phyloP scores from a whole-genome alignment of 768 basidiomycete genomes.

The Suillus paluster region DNA sequence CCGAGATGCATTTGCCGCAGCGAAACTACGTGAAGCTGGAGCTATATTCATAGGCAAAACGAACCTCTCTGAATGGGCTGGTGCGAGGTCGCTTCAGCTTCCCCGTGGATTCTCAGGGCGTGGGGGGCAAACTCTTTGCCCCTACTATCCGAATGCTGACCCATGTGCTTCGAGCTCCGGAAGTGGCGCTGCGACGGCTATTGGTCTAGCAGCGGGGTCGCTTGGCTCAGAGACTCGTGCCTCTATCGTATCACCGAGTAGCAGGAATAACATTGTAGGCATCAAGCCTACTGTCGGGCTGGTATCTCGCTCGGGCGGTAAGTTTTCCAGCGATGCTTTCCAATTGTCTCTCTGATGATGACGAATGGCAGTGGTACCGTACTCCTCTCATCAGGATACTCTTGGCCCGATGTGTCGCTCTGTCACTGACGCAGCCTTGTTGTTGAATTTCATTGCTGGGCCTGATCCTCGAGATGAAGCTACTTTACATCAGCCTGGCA shows the following conservation, averaged over 20 bases:
- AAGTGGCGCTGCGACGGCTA: slow-evolving; percentile 45
- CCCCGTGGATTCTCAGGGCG: slow-evolving; percentile 56
- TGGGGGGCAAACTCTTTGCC: slow-evolving; percentile 50
- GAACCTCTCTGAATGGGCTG: slow-evolving; percentile 54
- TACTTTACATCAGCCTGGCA: slow-evolving; percentile 52
- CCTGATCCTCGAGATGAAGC: slow-evolving; percentile 55
- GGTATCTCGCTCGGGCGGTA: slow-evolving; percentile 43
- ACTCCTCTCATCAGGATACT: slow-evolving; percentile 61
- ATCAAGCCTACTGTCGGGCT: slow-evolving; percentile 45
- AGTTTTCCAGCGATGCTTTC: not conserved
- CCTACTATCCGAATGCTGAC: slow-evolving; percentile 51
- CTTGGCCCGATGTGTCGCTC: slow-evolving; percentile 61
- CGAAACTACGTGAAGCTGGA: slow-evolving; percentile 26
- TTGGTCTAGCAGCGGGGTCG: slow-evolving; percentile 42
- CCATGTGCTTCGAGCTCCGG: slow-evolving; percentile 60
- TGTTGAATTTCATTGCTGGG: slow-evolving; percentile 58
- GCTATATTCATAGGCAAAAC: slow-evolving; percentile 44
- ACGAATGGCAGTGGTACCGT: slow-evolving; percentile 51
- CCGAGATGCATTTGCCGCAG: slow-evolving; percentile 30
- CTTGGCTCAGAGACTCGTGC: slow-evolving; percentile 52
- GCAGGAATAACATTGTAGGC: slow-evolving; percentile 43
- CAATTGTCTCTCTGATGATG: not conserved
- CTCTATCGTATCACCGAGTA: slow-evolving; percentile 44
- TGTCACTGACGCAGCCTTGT: slow-evolving; percentile 56
- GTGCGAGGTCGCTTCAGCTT: slow-evolving; percentile 42